Conservation (phyloP, 2,329 filamentous ascomycete species). For the Akanthomyces uredinophilus region DNA sequence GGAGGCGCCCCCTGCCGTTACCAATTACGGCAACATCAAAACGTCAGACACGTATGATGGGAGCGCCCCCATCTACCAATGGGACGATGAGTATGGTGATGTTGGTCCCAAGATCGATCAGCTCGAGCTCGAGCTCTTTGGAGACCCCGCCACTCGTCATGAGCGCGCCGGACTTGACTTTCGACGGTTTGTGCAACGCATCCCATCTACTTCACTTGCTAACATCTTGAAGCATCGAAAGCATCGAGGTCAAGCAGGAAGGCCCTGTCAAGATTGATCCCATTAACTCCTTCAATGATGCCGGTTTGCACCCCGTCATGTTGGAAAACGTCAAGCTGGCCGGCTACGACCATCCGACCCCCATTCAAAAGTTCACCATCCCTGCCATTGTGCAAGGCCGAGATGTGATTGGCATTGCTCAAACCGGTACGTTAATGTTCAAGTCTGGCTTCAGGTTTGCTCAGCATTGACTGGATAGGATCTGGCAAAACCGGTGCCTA, state of each 20-base stretch:
- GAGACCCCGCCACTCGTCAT: constrained; percentile 44
- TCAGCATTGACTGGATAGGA: constrained; percentile 45
- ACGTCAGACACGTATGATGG: constrained; percentile 36
- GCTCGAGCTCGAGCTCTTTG: constrained; percentile 75
- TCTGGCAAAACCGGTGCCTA: constrained; percentile 96
- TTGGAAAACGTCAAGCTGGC: constrained; percentile 69
- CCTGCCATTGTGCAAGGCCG: constrained; percentile 71
- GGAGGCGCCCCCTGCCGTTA: constrained; percentile 9
- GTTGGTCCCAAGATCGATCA: constrained; percentile 66
- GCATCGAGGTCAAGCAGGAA: constrained; percentile 54
- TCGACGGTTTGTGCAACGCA: constrained; percentile 44
- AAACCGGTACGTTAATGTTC: constrained; percentile 67
- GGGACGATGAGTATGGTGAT: constrained; percentile 80
- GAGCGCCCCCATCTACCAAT: constrained; percentile 69
- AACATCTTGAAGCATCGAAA: constrained; percentile 40
- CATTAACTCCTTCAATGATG: constrained; percentile 60
- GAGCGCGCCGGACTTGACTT: constrained; percentile 56
- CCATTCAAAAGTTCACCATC: constrained; percentile 81
- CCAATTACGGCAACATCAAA: neutral
- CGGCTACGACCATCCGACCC: constrained; percentile 69
- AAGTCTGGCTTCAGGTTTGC: neutral
- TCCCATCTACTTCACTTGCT: constrained; percentile 21
- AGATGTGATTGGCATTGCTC: constrained; percentile 84
- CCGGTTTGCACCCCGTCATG: constrained; percentile 82
- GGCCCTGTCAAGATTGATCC: constrained; percentile 47